These are phyloP conservation scores for Pseudogymnoascus sp. DNA, from an alignment of 2,329 filamentous ascomycete species.

Conservation along the genomic window DNA sequence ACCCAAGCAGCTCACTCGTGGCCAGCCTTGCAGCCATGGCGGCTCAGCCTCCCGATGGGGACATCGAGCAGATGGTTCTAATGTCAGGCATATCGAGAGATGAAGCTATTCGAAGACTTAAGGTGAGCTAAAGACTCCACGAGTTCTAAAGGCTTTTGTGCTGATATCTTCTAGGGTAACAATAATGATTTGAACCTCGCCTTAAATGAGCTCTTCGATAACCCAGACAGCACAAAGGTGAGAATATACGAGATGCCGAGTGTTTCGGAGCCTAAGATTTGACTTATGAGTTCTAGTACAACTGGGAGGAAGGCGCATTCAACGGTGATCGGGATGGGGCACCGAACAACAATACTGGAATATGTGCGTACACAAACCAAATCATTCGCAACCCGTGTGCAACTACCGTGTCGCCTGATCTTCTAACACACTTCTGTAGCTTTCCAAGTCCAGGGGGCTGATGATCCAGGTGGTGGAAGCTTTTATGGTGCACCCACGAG, in stretches of 20 bases:
- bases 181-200: slow-evolving; percentile 42
- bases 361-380: slow-evolving; percentile 33
- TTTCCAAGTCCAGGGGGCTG: slow-evolving; percentile 50
- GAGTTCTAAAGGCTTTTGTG: not conserved
- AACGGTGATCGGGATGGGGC: slow-evolving; percentile 45
- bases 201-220: slow-evolving; percentile 46
- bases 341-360: slow-evolving; percentile 37
- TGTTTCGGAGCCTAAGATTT: slow-evolving; percentile 8
- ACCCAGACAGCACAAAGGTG: slow-evolving; percentile 33
- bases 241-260: slow-evolving; percentile 12
- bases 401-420: not conserved
- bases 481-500: slow-evolving; percentile 39
- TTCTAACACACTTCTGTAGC: slow-evolving; percentile 30
- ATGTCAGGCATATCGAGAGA: slow-evolving; percentile 3
- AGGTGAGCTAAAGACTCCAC: not conserved
- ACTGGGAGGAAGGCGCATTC: slow-evolving; percentile 51
- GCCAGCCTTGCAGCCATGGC: slow-evolving; percentile 5
- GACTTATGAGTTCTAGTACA: slow-evolving; percentile 41
- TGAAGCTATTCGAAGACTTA: slow-evolving; percentile 7
- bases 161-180: slow-evolving; percentile 32
- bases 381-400: not conserved
- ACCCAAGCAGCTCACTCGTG: not conserved
- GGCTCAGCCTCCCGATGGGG: not conserved
- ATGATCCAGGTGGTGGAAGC: slow-evolving; percentile 37
- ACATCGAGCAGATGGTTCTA: not conserved